Evolutionary conservation across 441 rosid genomes (phyloP), one percentile per base, ranked within the genome.

Genomic region (Populus hybrid): DNA sequence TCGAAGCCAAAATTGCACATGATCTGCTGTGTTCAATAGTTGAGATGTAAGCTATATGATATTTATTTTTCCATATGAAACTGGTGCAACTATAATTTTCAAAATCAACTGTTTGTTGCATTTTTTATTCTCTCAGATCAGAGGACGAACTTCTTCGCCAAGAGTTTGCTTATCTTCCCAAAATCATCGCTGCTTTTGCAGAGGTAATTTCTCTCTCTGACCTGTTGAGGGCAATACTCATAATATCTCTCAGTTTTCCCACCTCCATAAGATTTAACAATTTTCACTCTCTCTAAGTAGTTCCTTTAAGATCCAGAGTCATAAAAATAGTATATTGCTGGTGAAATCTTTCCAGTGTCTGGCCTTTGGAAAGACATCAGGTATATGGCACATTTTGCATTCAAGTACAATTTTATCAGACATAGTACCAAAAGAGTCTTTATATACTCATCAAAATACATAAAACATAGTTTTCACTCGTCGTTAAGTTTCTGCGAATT

Each of bases 21-120:
- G 88, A 89, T 50, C 89, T 87, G 84, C 91, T 91, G 53, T 91
- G 91, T 79, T 88, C 89, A 64, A 86, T 88, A 88, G 91, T 89
- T 40, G 92, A 91, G 76, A 87, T 86, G 94, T 89, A 79, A 73
- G 53, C 26, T 6, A 18, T 57, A 57, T 1, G 19, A 57, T 3
- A 26, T 28, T 35, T 32, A 53, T 59, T 72, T n/a, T 10, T 5
- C 19, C 75, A 57, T 18, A 71, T 12, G 42, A 26, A 70, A 40
- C 40, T 59, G 5, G 46, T 24, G 69, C 0, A 53, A 53, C 63
- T 57, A 19, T 57, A 19, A 57, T 57, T 57, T 1, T 19, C 63
- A 6, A 2, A 57, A 57, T 18, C 63, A 59, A 73, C 64, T 9
- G 67, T 21, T 19, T 57, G 23, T 5, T 61, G 26, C 6, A 0